phyloP scores from a whole-genome alignment of 805 yeast species.

The Nematodospora valgi region DNA sequence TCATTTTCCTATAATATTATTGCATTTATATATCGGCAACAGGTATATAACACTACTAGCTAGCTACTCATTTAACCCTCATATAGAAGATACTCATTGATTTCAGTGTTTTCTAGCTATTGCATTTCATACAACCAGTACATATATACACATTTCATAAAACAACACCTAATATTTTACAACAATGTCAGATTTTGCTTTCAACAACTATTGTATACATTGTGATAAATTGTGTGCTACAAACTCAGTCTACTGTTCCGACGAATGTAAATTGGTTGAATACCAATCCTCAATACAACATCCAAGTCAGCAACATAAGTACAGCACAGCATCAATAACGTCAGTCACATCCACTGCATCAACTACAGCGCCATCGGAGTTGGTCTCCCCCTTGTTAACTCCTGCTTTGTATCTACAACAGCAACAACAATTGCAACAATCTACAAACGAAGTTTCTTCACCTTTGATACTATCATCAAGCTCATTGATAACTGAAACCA shows the following conservation, averaged over 20 bases:
- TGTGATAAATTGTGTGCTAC: slow-evolving; percentile 30
- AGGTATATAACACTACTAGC: neutral
- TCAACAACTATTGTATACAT: slow-evolving; percentile 35
- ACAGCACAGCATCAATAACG: slow-evolving; percentile 10
- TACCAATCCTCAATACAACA: slow-evolving; percentile 5
- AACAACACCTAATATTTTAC: slow-evolving; percentile 1
- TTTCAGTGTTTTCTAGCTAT: slow-evolving; percentile 1
- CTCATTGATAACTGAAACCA: neutral
- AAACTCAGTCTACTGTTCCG: slow-evolving; percentile 25
- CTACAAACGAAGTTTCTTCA: slow-evolving; percentile 2
- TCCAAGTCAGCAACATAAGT: slow-evolving; percentile 5
- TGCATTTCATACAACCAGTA: slow-evolving; percentile 2
- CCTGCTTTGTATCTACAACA: slow-evolving; percentile 29
- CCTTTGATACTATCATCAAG: neutral
- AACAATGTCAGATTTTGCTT: slow-evolving; percentile 37
- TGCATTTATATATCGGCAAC: neutral
- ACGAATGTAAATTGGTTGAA: slow-evolving; percentile 25
- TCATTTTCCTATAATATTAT: neutral
- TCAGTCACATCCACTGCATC: slow-evolving; percentile 7
- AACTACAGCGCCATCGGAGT: slow-evolving; percentile 12
- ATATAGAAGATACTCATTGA: slow-evolving; percentile 1
- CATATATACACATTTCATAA: neutral
- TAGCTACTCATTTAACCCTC: neutral
- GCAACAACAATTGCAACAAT: slow-evolving; percentile 2
- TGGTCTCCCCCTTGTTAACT: slow-evolving; percentile 38